Conservation (phyloP, 2,329 filamentous ascomycete genomes). For the Achaetomium macrosporum region DNA sequence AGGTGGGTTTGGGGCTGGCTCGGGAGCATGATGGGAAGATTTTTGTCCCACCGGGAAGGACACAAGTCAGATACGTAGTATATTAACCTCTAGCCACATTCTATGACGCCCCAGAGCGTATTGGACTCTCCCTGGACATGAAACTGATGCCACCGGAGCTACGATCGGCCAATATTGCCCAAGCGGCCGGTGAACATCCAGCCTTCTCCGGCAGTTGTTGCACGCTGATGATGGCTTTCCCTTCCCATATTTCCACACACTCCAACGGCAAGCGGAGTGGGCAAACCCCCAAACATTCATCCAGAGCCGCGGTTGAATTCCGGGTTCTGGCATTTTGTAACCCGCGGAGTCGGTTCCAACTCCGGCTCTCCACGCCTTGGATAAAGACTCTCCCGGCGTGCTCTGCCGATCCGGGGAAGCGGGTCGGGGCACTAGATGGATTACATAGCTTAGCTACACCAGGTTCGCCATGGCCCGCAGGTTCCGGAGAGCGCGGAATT, state of each 20-base stretch:
- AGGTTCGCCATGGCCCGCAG: neutral
- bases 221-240: neutral
- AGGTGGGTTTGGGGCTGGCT: neutral
- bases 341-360: neutral
- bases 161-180: neutral
- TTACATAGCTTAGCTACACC: neutral
- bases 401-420: slow-evolving; percentile 1
- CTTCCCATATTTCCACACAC: neutral
- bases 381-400: slow-evolving; percentile 18
- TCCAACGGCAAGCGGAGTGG: no score
- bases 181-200: neutral
- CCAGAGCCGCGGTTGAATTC: neutral
- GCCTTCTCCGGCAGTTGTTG: neutral
- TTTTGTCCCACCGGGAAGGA: neutral
- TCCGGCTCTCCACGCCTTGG: slow-evolving; percentile 7
- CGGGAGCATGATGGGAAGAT: neutral
- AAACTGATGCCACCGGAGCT: neutral
- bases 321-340: neutral
- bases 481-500: neutral
- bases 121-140: neutral
- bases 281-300: neutral
- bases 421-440: neutral
- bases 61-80: neutral
- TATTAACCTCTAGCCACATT: neutral
- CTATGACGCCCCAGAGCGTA: no score